phyloP scores from a whole-genome alignment of 352 stramenopile species.

The Globisporangium emineosum region DNA sequence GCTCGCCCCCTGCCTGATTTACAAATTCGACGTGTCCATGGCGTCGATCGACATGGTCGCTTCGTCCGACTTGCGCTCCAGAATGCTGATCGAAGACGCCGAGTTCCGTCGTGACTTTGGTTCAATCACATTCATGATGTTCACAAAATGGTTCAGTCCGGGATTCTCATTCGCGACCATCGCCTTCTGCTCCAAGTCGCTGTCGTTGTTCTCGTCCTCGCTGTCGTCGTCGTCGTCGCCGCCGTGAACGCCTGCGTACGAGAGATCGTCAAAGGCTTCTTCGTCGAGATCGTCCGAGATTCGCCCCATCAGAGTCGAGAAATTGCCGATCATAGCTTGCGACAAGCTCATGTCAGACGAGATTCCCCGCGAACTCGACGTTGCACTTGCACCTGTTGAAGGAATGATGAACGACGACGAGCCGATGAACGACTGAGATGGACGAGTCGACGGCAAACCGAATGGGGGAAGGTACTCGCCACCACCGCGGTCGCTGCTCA shows the following conservation, averaged over 20 bases:
- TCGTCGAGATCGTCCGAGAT: constrained; percentile 60
- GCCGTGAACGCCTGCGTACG: constrained; percentile 17
- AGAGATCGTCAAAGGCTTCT: constrained; percentile 33
- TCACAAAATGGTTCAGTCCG: constrained; percentile 15
- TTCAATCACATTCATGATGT: constrained; percentile 11
- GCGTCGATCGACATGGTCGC: constrained; percentile 20
- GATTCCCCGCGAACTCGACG: constrained; percentile 28
- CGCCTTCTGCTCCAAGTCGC: constrained; percentile 15
- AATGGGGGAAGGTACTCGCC: constrained; percentile 28
- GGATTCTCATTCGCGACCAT: background rate
- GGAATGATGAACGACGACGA: constrained; percentile 14
- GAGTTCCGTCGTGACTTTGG: constrained; percentile 8
- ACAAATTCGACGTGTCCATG: constrained; percentile 19
- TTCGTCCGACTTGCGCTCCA: constrained; percentile 19
- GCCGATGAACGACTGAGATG: constrained; percentile 47
- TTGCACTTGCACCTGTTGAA: background rate
- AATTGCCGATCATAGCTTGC: constrained; percentile 72
- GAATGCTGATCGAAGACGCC: constrained; percentile 24
- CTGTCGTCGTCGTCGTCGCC: constrained; percentile 20
- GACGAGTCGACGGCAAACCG: constrained; percentile 29
- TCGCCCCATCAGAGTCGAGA: constrained; percentile 54
- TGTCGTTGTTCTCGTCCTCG: constrained; percentile 22
- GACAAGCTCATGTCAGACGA: constrained; percentile 68
- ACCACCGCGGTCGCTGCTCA: constrained; percentile 23
- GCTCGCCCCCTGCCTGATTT: background rate